Evolutionary conservation across 441 rosid species (phyloP).

Genomic region (Croton setiger): DNA sequence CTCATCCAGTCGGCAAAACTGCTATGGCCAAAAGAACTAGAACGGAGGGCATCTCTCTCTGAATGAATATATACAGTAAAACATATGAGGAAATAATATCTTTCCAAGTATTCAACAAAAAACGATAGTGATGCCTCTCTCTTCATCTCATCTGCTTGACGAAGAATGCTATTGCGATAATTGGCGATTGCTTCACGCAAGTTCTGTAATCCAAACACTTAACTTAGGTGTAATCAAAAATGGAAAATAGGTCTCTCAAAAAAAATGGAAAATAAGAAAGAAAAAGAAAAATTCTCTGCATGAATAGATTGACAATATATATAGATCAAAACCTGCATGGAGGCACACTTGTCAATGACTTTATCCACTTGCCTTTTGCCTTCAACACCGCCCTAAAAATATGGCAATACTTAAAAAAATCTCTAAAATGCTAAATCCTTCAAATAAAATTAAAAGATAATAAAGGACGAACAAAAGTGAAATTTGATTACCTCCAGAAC

Average conservation of each 20-base stretch:
- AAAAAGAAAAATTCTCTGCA: slow-evolving; percentile 15
- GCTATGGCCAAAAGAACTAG: slow-evolving; percentile 72
- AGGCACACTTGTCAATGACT: slow-evolving; percentile 98
- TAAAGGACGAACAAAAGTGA: slow-evolving; percentile 18
- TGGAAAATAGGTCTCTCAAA: background rate
- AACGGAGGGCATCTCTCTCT: slow-evolving; percentile 76
- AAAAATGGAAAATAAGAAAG: slow-evolving; percentile 8
- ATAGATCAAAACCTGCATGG: slow-evolving; percentile 79
- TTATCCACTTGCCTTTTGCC: slow-evolving; percentile 97
- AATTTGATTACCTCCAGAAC: slow-evolving; percentile 76
- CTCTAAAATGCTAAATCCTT: slow-evolving; percentile 24
- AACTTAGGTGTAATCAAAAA: slow-evolving; percentile 22
- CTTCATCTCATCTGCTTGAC: slow-evolving; percentile 99
- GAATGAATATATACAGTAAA: slow-evolving; percentile 97
- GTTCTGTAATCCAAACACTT: slow-evolving; percentile 58
- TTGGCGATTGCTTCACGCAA: slow-evolving; percentile 95
- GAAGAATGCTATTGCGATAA: slow-evolving; percentile 90
- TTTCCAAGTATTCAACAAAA: slow-evolving; percentile 96
- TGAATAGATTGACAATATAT: slow-evolving; percentile 15
- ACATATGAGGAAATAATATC: slow-evolving; percentile 98
- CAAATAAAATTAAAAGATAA: background rate
- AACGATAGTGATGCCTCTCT: slow-evolving; percentile 94
- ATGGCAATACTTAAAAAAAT: slow-evolving; percentile 27
- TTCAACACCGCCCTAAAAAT: slow-evolving; percentile 92
- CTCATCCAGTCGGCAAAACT: slow-evolving; percentile 99